A percentile compares a stretch with the other conserved stretches of the same genome.
Evolutionary conservation across 208 protist genomes (phyloP).

Genomic region (Trypanosoma rangeli): DNA sequence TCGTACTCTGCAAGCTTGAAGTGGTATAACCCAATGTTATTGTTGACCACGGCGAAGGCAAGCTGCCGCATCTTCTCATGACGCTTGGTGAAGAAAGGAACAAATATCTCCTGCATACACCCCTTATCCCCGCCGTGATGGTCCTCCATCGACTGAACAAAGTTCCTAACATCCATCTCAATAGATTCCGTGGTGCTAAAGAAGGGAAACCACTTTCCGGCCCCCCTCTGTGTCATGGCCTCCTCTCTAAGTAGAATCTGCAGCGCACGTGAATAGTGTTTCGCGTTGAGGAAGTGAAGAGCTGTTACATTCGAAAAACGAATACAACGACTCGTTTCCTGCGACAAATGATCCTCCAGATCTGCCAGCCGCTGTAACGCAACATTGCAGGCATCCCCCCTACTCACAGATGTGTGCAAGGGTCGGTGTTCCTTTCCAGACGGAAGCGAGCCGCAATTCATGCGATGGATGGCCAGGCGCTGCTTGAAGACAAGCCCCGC

Average conservation of each 20-base stretch:
- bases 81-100: slow-evolving; percentile 57
- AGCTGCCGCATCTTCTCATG: slow-evolving; percentile 42
- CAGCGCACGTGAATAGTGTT: slow-evolving; percentile 55
- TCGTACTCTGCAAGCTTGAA: slow-evolving; percentile 76
- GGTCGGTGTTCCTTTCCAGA: background rate
- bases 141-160: slow-evolving; percentile 12
- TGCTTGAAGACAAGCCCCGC: slow-evolving; percentile 29
- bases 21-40: slow-evolving; percentile 88
- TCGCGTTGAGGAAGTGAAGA: slow-evolving; percentile 61
- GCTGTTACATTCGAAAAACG: slow-evolving; percentile 35
- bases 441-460: background rate
- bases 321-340: slow-evolving; percentile 30
- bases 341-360: slow-evolving; percentile 24
- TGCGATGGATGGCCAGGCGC: slow-evolving; percentile 4
- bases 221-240: slow-evolving; percentile 35
- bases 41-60: slow-evolving; percentile 47
- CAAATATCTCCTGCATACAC: slow-evolving; percentile 35
- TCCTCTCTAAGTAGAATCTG: slow-evolving; percentile 47
- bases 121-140: slow-evolving; percentile 1
- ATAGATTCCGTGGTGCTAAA: slow-evolving; percentile 34
- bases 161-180: background rate
- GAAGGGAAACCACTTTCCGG: slow-evolving; percentile 49
- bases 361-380: slow-evolving; percentile 9
- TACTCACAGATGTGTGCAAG: slow-evolving; percentile 12
- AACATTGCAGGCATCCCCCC: background rate